These are phyloP conservation scores for Pulchroboletus neoregius DNA, from an alignment of 1,284 basidiomycete genomes.

Conservation along the genomic window DNA sequence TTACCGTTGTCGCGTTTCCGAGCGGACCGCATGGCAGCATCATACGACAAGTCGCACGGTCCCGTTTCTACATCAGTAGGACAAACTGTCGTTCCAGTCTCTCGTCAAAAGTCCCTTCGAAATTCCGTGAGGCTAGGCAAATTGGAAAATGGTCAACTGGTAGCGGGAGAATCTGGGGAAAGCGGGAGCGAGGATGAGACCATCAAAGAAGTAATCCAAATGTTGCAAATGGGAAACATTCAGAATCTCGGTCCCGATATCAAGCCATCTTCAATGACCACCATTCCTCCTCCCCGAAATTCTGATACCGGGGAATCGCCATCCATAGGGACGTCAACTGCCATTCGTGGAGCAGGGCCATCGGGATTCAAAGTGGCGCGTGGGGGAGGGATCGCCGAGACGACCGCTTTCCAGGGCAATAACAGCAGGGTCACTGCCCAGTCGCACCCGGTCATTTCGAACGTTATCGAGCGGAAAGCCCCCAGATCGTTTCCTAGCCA, in stretches of 20 bases:
- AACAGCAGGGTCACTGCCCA: slow-evolving; percentile 24
- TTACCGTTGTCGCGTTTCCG: slow-evolving; percentile 60
- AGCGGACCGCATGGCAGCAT: slow-evolving; percentile 46
- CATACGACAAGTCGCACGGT: slow-evolving; percentile 39
- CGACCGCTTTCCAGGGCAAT: neutral
- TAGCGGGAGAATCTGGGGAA: slow-evolving; percentile 52
- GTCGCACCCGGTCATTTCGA: slow-evolving; percentile 30
- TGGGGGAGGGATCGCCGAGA: slow-evolving; percentile 2
- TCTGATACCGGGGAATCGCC: neutral
- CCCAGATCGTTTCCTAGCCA: slow-evolving; percentile 8
- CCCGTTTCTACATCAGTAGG: slow-evolving; percentile 41
- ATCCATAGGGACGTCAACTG: neutral
- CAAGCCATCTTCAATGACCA: slow-evolving; percentile 6
- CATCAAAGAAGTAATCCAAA: slow-evolving; percentile 51
- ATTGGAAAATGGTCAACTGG: slow-evolving; percentile 51
- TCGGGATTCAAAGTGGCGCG: slow-evolving; percentile 41
- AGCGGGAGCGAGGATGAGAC: slow-evolving; percentile 56
- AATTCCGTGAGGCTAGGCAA: slow-evolving; percentile 59
- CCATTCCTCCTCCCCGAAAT: neutral
- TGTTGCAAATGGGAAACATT: slow-evolving; percentile 53
- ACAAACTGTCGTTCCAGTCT: slow-evolving; percentile 47
- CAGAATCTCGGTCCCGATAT: slow-evolving; percentile 53
- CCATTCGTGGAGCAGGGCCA: slow-evolving; percentile 7
- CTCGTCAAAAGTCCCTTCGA: slow-evolving; percentile 50
- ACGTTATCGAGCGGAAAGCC: slow-evolving; percentile 28